Percentiles rank a stretch among this genome's conserved stretches.
Evolutionary conservation across 83 land plant species (phyloP).

Genomic region (Picea abies): DNA sequence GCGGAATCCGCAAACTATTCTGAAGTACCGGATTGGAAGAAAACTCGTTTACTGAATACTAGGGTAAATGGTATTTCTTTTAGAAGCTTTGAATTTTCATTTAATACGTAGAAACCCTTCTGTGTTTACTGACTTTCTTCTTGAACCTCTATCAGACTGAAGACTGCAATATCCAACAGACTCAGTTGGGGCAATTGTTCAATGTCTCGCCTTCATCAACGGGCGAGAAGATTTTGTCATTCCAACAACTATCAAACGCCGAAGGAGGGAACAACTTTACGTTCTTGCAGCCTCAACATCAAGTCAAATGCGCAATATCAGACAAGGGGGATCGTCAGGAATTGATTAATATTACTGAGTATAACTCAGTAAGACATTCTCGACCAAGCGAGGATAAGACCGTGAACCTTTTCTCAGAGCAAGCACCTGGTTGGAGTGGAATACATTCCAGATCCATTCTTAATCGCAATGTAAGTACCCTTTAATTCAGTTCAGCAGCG

Average conservation of each 20-base stretch:
- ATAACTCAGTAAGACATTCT: no score
- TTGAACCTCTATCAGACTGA: background rate
- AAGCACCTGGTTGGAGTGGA: slow-evolving; percentile 3
- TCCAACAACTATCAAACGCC: no score
- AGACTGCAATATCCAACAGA: background rate
- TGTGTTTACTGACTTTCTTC: background rate
- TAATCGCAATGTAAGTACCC: background rate
- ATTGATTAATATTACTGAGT: no score
- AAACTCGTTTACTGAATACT: background rate
- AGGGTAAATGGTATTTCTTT: background rate
- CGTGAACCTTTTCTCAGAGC: background rate
- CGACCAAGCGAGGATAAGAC: no score
- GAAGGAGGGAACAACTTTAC: no score
- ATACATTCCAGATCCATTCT: background rate
- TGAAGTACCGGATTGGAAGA: background rate
- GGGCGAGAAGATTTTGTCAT: no score
- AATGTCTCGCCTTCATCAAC: background rate
- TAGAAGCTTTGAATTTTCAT: background rate
- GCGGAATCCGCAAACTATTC: background rate
- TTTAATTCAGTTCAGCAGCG: background rate
- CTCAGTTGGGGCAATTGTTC: background rate
- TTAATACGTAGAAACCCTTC: background rate
- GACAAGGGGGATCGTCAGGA: no score
- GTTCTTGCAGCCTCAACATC: no score
- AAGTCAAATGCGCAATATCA: no score